Evolutionary conservation across 257 asterid genomes (phyloP), one percentile per base, ranked within the genome.

Genomic region (Scutellaria barbata): DNA sequence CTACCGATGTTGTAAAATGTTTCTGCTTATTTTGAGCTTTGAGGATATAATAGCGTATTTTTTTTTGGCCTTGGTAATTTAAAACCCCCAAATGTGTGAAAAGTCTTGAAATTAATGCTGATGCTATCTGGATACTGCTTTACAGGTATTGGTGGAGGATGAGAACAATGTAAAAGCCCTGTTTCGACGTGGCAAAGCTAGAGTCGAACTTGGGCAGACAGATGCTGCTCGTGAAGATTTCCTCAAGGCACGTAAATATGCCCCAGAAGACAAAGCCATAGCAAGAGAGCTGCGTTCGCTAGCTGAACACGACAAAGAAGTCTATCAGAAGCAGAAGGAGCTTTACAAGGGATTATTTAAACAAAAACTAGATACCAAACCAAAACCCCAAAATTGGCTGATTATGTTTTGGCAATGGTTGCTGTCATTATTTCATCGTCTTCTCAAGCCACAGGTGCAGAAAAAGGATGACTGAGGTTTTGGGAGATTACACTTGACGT

Each of bases 141-240:
- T 71, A 37, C 77, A 94, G 98, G 99, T 91, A 47, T 77, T 92
- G 79, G 75, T 74, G 5, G 96, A 92, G 87, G 99, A 95, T 60
- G 98, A 88, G 74, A 88, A 84, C 84, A 91, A 89, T 17, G 90
- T 80, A 30, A 95, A 95, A 82, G 96, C 99, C 6, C 80, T 95
- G 74, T 95, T 86, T 71, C 82, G 98, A 76, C 88, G 96, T 55
- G 99, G 95, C 66, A 95, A 95, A 75, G 98, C 99, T 41, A 85
- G 95, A 77, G 95, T 96, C 68, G 89, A 84, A 80, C 96, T 95
- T 35, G 99, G 99, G 79, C 99, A 95, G 85, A 87, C 91, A 4
- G 96, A 88, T 33, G 96, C 95, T 59, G 98, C 98, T 51, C 92
- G 96, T 22, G 96, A 91, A 68, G 99, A 91, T 81, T 89, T 91